Conservation (phyloP, 768 basidiomycete genomes). For the Termitomyces sp. region DNA sequence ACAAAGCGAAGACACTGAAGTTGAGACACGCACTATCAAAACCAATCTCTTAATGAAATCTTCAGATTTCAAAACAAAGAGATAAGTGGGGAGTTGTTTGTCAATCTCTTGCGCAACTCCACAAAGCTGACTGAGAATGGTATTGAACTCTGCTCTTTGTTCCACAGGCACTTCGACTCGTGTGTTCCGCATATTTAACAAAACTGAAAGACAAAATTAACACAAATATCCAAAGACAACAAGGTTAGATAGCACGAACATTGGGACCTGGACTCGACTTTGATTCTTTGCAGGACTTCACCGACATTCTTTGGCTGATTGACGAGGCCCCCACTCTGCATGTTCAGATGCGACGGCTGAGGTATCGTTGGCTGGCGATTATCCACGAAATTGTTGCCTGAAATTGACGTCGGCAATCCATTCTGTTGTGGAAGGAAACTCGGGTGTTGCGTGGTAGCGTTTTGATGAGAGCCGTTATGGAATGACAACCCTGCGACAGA, state of each 20-base stretch:
- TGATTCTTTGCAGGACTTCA: slow-evolving; percentile 8
- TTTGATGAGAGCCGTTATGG: slow-evolving; percentile 5
- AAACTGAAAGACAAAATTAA: slow-evolving; percentile 17
- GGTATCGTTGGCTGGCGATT: slow-evolving; percentile 11
- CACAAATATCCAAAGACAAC: background rate
- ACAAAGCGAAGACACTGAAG: background rate
- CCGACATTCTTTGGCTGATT: background rate
- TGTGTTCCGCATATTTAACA: slow-evolving; percentile 25
- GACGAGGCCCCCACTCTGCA: slow-evolving; percentile 2
- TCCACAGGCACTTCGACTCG: slow-evolving; percentile 41
- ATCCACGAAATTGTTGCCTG: slow-evolving; percentile 14
- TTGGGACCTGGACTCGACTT: background rate
- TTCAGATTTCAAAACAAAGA: slow-evolving; percentile 40
- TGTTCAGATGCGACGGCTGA: slow-evolving; percentile 16
- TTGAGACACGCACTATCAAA: slow-evolving; percentile 41
- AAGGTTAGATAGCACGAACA: slow-evolving; percentile 2
- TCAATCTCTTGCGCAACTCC: slow-evolving; percentile 45
- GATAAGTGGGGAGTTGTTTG: slow-evolving; percentile 39
- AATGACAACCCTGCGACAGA: slow-evolving; percentile 3
- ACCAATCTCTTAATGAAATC: slow-evolving; percentile 44
- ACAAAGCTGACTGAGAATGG: slow-evolving; percentile 41
- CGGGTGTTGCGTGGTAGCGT: background rate
- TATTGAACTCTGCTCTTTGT: slow-evolving; percentile 48
- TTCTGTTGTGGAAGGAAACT: slow-evolving; percentile 5
- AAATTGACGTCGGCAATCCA: slow-evolving; percentile 4